Percentiles rank a stretch among this genome's conserved stretches.
Evolutionary conservation across 106 monocot genomes (phyloP).

Genomic region (Apostasia ramifera): DNA sequence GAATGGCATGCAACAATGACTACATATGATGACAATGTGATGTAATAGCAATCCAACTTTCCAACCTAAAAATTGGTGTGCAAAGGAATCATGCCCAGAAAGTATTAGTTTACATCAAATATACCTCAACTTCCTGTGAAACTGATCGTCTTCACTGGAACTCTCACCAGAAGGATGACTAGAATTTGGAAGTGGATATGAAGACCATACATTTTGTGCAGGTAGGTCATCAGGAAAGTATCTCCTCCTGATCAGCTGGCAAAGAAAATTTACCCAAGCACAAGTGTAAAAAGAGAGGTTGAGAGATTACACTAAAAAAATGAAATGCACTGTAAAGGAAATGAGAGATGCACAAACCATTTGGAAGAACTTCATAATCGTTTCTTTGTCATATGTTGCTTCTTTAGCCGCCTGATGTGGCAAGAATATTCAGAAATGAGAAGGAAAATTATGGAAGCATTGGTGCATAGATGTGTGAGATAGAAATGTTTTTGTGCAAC

Average conservation of each 20-base stretch:
- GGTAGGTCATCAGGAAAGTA: constrained; percentile 80
- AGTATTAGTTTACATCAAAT: background rate
- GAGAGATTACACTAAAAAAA: background rate
- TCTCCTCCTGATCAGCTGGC: constrained; percentile 78
- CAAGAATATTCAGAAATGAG: constrained; percentile 6
- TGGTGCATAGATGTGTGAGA: background rate
- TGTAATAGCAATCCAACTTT: too few relatives aligned
- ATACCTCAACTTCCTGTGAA: constrained; percentile 47
- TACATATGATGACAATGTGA: too few relatives aligned
- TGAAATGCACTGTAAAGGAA: background rate
- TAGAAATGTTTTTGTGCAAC: background rate
- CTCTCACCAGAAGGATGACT: constrained; percentile 29
- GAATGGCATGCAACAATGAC: too few relatives aligned
- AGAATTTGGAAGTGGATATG: constrained; percentile 24
- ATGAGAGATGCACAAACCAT: constrained; percentile 32
- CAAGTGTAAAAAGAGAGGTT: background rate
- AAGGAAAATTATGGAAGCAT: background rate
- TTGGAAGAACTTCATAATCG: constrained; percentile 73
- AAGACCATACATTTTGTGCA: constrained; percentile 53
- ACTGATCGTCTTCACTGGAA: constrained; percentile 60
- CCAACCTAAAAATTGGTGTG: background rate
- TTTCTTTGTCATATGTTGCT: constrained; percentile 90
- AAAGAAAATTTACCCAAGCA: constrained; percentile 10
- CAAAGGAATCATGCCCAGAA: background rate
- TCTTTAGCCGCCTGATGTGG: constrained; percentile 79